Evolutionary conservation across 805 yeast genomes (phyloP), one percentile per base, ranked within the genome.

Genomic region (Yamadazyma nakazawae): DNA sequence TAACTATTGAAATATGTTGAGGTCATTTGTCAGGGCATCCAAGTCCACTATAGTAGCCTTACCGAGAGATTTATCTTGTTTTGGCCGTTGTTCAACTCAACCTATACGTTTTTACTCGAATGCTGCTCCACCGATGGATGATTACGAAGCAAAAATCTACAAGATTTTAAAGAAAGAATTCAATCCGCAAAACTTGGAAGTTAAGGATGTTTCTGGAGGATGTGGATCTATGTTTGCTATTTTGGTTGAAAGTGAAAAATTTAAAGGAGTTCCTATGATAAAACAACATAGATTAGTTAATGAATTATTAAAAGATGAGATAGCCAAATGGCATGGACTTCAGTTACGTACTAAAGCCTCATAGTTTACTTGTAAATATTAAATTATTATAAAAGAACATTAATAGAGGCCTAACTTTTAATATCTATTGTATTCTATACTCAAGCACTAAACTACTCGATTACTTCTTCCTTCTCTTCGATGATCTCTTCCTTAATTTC

Each of bases 141-240:
- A 74, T 14, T 83, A 84, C 57, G 96, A 90, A 63, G 62, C 69
- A 43, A 74, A 82, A 61, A 78, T 90, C 21, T 83, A 70, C 58
- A 67, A 74, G 21, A 80, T 80, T 46, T 69, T 90, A 34, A 57
- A 72, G 10, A 63, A 71, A 19, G 75, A 75, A 45, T 78, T 92
- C 40, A 54, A 70, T 6, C 97, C 99, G 1, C 63, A 67, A 26
- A 66, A 65, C 31, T 68, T 91, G 39, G 73, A 75, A 24, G 97
- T 92, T 6, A 72, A 75, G 53, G 98, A 92, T 61, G 82, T 92
- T 8, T 84, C 94, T 24, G 98, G 74, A 16, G 99, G 99, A 0
- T 94, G 99, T 67, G 99, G 99, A 1, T 90, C 97, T 6, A 94
- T 94, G 99, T 94, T 89, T 68, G 89, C 96, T 40, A 92, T 94